Conservation (phyloP, 352 stramenopile species). For the Phytopythium cucurbitacearum region DNA sequence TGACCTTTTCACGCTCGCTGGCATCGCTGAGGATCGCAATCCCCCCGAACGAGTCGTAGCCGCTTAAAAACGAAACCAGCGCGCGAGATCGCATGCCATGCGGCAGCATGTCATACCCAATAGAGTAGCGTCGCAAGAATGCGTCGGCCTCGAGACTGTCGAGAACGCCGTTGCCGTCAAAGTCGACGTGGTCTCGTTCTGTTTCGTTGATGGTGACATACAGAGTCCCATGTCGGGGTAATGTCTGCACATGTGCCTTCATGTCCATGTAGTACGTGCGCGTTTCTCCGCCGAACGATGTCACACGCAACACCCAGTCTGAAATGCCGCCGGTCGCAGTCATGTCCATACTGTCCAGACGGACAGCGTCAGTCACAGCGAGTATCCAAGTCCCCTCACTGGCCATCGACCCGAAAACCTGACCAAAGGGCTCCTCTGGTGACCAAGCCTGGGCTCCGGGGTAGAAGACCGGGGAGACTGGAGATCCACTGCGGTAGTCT, state of each 20-base stretch:
- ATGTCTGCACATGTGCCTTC: slow-evolving; percentile 42
- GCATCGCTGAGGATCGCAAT: slow-evolving; percentile 45
- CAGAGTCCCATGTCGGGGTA: slow-evolving; percentile 70
- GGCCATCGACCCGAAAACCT: slow-evolving; percentile 35
- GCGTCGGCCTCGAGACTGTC: slow-evolving; percentile 47
- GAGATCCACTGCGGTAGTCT: slow-evolving; percentile 48
- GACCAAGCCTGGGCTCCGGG: slow-evolving; percentile 50
- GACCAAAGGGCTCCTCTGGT: slow-evolving; percentile 55
- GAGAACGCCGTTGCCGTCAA: slow-evolving; percentile 48
- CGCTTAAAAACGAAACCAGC: slow-evolving; percentile 42
- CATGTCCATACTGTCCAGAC: slow-evolving; percentile 8
- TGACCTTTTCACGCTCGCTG: slow-evolving; percentile 45
- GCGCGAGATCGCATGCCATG: slow-evolving; percentile 29
- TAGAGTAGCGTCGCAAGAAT: slow-evolving; percentile 49
- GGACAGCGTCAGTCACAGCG: slow-evolving; percentile 32
- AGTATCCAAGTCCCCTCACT: slow-evolving; percentile 64
- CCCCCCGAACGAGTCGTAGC: slow-evolving; percentile 35
- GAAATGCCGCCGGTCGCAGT: slow-evolving; percentile 49
- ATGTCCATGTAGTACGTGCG: slow-evolving; percentile 67
- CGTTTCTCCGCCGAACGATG: slow-evolving; percentile 50
- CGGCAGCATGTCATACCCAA: slow-evolving; percentile 41
- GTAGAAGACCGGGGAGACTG: slow-evolving; percentile 39
- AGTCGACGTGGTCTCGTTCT: slow-evolving; percentile 59
- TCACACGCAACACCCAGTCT: slow-evolving; percentile 69
- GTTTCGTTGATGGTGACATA: slow-evolving; percentile 48